phyloP scores from a whole-genome alignment of 1,284 basidiomycete genomes.

The Ganoderma meredithae region DNA sequence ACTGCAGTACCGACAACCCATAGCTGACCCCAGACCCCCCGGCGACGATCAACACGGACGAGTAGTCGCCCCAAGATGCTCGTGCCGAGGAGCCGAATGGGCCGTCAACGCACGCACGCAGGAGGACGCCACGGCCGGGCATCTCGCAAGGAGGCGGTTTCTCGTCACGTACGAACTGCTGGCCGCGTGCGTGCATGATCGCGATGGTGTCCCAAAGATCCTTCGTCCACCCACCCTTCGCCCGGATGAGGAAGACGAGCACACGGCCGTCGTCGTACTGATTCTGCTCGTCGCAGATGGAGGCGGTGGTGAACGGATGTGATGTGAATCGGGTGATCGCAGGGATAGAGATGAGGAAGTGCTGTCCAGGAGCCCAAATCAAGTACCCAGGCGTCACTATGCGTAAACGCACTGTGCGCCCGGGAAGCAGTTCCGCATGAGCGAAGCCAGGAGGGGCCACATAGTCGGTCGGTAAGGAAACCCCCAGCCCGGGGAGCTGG shows the following conservation, averaged over 20 bases:
- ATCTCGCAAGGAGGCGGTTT: constrained; percentile 39
- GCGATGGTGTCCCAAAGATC: constrained; percentile 71
- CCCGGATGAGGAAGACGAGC: constrained; percentile 79
- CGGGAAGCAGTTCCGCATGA: constrained; percentile 81
- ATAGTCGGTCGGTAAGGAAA: constrained; percentile 42
- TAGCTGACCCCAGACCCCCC: constrained; percentile 87
- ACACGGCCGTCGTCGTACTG: constrained; percentile 55
- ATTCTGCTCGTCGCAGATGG: constrained; percentile 65
- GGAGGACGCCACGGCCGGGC: constrained; percentile 59
- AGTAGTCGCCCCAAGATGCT: constrained; percentile 70
- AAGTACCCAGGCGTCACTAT: constrained; percentile 68
- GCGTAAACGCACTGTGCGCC: constrained; percentile 79
- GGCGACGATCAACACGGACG: constrained; percentile 73
- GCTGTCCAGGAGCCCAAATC: constrained; percentile 82
- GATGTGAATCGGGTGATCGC: constrained; percentile 71
- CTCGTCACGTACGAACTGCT: constrained; percentile 44
- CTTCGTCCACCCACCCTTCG: constrained; percentile 80
- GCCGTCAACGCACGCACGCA: constrained; percentile 77
- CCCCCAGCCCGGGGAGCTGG: constrained; percentile 16
- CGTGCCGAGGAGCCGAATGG: constrained; percentile 82
- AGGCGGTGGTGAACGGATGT: constrained; percentile 86
- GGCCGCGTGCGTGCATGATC: constrained; percentile 42
- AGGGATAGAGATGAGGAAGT: constrained; percentile 80
- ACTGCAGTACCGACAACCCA: constrained; percentile 77
- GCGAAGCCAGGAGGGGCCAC: constrained; percentile 73